Conservation (phyloP, 2,329 filamentous ascomycete genomes). For the Orbilia blumenaviensis region DNA sequence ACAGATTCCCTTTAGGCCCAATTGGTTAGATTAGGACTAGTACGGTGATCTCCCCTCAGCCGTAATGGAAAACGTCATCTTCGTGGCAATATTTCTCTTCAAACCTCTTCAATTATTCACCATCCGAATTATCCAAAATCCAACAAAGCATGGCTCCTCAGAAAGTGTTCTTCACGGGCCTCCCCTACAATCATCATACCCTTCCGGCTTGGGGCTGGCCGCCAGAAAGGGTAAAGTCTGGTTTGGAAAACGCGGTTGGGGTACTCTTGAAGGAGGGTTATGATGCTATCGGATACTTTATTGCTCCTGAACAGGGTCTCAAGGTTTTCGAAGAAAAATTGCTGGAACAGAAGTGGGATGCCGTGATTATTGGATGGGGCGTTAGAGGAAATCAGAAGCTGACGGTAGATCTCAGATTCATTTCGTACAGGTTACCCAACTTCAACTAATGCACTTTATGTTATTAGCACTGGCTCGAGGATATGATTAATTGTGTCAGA, state of each 20-base stretch:
- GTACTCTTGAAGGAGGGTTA: constrained; percentile 42
- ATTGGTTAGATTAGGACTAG: constrained; percentile 2
- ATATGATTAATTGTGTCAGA: constrained; percentile 49
- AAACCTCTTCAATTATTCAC: not conserved
- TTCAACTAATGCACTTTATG: not conserved
- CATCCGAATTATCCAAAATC: not conserved
- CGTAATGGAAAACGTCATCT: not conserved
- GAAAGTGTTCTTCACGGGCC: constrained; percentile 44
- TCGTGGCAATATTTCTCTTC: not conserved
- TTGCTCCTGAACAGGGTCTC: constrained; percentile 44
- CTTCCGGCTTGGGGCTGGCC: constrained; percentile 50
- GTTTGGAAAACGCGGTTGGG: constrained; percentile 30
- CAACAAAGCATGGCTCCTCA: constrained; percentile 15
- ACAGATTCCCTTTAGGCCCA: no score
- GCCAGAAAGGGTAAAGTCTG: constrained; percentile 39
- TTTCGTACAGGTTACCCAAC: not conserved
- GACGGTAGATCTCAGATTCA: constrained; percentile 7
- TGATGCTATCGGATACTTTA: constrained; percentile 49
- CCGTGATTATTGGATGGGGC: constrained; percentile 52
- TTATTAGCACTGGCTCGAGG: constrained; percentile 41
- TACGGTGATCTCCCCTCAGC: not conserved
- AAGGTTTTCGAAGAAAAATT: constrained; percentile 48
- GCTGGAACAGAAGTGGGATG: constrained; percentile 44
- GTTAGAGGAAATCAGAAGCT: constrained; percentile 47
- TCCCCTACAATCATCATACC: constrained; percentile 48